These are phyloP conservation scores for Clitoria ternatea DNA, from an alignment of 306 rosid genomes.

Conservation along the genomic window DNA sequence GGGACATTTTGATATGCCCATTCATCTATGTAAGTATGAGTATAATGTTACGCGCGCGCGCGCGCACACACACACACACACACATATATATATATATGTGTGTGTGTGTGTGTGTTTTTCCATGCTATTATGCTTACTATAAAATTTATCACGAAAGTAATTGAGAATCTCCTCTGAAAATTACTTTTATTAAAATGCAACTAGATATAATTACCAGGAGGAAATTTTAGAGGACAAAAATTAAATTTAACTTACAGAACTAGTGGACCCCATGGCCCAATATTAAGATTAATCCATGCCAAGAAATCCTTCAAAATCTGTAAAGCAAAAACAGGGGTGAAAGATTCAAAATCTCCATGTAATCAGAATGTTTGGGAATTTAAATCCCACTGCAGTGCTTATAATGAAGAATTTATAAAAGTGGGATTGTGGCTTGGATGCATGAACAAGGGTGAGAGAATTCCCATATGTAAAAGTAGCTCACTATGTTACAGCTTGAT, in stretches of 20 bases:
- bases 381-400: conserved; percentile 11
- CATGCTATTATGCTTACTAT: not conserved
- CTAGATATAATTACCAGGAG: not conserved
- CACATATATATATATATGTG: too few species aligned
- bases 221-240: not conserved
- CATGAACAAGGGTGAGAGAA: not conserved
- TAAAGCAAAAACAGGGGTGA: not conserved
- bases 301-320: conserved; percentile 78
- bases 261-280: conserved; percentile 87
- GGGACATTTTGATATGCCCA: not conserved
- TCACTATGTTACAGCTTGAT: not conserved
- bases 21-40: not conserved
- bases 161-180: not conserved
- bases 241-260: conserved; percentile 54
- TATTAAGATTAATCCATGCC: conserved; percentile 67
- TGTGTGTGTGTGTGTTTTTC: too few species aligned
- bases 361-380: not conserved
- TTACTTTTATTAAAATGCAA: not conserved
- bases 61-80: too few species aligned
- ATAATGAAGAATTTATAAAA: not conserved
- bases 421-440: not conserved
- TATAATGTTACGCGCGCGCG: too few species aligned
- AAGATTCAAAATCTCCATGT: not conserved
- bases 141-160: conserved; percentile 6
- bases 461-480: not conserved